These are phyloP conservation scores for Teunomyces atbi DNA, from an alignment of 805 yeast genomes.

Conservation along the genomic window DNA sequence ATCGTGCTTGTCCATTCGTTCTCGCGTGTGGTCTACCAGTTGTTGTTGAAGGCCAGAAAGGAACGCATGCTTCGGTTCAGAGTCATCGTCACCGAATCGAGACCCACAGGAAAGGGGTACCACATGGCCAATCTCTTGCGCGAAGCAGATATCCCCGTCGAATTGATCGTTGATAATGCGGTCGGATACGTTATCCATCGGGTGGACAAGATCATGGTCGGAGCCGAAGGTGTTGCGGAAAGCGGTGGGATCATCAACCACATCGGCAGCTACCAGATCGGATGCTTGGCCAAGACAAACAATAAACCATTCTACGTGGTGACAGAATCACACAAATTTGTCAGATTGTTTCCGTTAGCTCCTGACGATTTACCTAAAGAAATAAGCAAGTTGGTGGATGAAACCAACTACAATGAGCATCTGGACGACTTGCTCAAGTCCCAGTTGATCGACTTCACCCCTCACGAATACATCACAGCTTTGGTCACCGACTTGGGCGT, in stretches of 20 bases:
- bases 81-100: slow-evolving; percentile 89
- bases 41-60: slow-evolving; percentile 74
- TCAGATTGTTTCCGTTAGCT: slow-evolving; percentile 90
- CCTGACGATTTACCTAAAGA: slow-evolving; percentile 82
- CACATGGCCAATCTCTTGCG: slow-evolving; percentile 68
- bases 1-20: slow-evolving; percentile 84
- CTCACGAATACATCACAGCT: slow-evolving; percentile 94
- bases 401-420: slow-evolving; percentile 19
- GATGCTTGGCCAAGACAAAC: slow-evolving; percentile 85
- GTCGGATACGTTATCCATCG: slow-evolving; percentile 90
- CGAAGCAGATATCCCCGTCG: slow-evolving; percentile 77
- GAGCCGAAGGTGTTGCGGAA: slow-evolving; percentile 99
- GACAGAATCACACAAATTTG: slow-evolving; percentile 94
- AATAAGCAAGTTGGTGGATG: slow-evolving; percentile 22
- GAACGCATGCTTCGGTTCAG: slow-evolving; percentile 74
- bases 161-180: slow-evolving; percentile 85
- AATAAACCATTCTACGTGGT: slow-evolving; percentile 93
- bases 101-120: slow-evolving; percentile 77
- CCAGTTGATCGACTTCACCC: slow-evolving; percentile 79
- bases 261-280: slow-evolving; percentile 92
- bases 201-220: slow-evolving; percentile 90
- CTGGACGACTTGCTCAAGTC: slow-evolving; percentile 24
- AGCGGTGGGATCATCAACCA: slow-evolving; percentile 97
- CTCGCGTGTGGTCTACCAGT: slow-evolving; percentile 83
- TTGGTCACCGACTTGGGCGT: slow-evolving; percentile 95